A percentile compares a stretch with the other conserved stretches of the same genome.
Evolutionary conservation across 2,329 filamentous ascomycete species (phyloP).

Genomic region (Colletotrichum sp.): DNA sequence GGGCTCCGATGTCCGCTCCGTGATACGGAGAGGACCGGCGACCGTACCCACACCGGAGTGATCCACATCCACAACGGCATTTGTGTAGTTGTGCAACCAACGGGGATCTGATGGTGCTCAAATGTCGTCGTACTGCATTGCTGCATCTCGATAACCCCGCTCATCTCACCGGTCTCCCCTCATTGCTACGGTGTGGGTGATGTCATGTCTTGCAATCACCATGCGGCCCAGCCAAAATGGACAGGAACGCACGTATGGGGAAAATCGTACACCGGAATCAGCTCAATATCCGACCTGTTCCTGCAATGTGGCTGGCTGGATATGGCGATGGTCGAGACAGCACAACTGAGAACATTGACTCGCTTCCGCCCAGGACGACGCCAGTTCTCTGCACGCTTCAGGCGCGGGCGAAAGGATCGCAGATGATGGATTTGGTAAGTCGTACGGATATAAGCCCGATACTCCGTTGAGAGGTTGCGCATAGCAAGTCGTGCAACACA

Average conservation of each 20-base stretch:
- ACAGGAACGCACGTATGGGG: not conserved
- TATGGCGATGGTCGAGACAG: not conserved
- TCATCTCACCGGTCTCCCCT: not conserved
- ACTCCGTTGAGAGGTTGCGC: not conserved
- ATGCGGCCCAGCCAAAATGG: not conserved
- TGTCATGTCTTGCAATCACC: not conserved
- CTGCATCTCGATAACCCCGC: not conserved
- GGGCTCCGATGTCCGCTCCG: not conserved
- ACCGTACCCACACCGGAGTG: not conserved
- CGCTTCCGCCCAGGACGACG: not conserved
- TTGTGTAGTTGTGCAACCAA: not conserved
- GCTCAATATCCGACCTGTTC: not conserved
- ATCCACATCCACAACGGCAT: not conserved
- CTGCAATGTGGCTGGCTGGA: not conserved
- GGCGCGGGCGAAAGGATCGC: not conserved
- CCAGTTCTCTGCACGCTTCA: not conserved
- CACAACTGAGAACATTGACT: not conserved
- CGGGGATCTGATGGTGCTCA: not conserved
- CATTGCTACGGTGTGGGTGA: not conserved
- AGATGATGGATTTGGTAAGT: not conserved
- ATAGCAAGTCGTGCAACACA: not conserved
- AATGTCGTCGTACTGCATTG: not conserved
- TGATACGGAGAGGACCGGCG: not conserved
- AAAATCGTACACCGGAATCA: not conserved
- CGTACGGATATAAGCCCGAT: not conserved